Base-by-base conservation (phyloP, 2,329 filamentous ascomycete genomes). In the Colletotrichum sp. region DNA sequence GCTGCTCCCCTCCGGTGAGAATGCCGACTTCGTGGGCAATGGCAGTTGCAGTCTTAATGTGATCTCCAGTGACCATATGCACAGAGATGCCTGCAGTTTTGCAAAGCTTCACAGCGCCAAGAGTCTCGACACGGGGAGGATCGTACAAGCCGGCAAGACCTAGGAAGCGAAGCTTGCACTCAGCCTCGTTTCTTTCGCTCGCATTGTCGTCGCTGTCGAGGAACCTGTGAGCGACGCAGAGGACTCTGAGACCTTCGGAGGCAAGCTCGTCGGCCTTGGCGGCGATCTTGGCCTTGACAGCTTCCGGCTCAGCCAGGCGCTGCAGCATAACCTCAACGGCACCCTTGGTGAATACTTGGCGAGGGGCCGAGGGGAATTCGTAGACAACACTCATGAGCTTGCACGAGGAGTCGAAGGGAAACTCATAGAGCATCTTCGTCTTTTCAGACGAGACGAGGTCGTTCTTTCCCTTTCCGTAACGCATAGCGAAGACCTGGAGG, bases 311-410 rank as follows among this genome's bases (percentile, higher is more conserved):
- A 15, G 88, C 82, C 30, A 91, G 83, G 12, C 90, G 85, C 3
- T 90, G 89, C 30, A 92, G 80, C 60, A 92, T 84, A n/a, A 89
- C 86, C 81, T 92, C 91, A 21, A 90, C 85, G 1, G 91, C 91
- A 55, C 91, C 91, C 80, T 92, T 92, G 80, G 89, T 89, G 77
- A 90, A 92, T 21, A 91, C 87, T 15, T 86, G 83, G 63, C 81
- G 81, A 13, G 76, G 65, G 13, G 82, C 81, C 13, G 82, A 80
- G 3, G 81, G 82, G 59, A 80, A 82, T 9, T 83, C 82, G 59
- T 93, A 94, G 32, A 95, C 89, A 65, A 95, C 93, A 49, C 92
- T 93, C 93, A 95, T 95, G 75, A 93, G 90, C 86, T 95, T 95
- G 83, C 93, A 90, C 49, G 91, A 91, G 1, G 93, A 95, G 81